These are phyloP conservation scores for Penicillium aurantiogriseum DNA, from an alignment of 2,329 filamentous ascomycete species.

Conservation along the genomic window DNA sequence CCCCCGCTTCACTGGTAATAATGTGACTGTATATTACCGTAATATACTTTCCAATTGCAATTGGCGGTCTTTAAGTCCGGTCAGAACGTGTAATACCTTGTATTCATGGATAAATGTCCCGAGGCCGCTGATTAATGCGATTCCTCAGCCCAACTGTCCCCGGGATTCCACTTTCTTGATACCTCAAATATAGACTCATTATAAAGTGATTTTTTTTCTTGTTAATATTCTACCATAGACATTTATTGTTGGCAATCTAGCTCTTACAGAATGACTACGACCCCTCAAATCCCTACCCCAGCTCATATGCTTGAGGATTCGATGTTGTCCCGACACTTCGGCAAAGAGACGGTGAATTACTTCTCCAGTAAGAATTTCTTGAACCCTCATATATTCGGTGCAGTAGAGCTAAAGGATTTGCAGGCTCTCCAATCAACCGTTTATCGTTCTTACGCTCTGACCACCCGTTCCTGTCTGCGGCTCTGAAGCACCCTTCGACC, in stretches of 20 bases:
- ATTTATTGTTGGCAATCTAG: neutral
- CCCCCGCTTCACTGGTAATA: conserved; percentile 13
- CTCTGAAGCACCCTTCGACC: conserved; percentile 48
- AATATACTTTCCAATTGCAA: neutral
- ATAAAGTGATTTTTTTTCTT: neutral
- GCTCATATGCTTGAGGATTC: conserved; percentile 60
- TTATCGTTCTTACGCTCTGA: conserved; percentile 51
- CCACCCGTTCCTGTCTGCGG: conserved; percentile 48
- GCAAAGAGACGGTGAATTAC: conserved; percentile 52
- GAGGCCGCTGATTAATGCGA: conserved; percentile 22
- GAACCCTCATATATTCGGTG: neutral
- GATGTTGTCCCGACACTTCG: conserved; percentile 50
- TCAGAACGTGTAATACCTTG: conserved; percentile 8
- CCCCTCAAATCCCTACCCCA: conserved; percentile 53
- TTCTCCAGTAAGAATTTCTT: conserved; percentile 45
- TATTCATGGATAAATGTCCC: neutral
- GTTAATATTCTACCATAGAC: neutral
- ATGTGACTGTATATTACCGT: conserved; percentile 9
- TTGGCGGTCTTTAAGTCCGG: conserved; percentile 17
- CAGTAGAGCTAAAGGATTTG: neutral
- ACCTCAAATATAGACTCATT: neutral
- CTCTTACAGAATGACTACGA: conserved; percentile 28
- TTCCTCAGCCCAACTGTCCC: neutral
- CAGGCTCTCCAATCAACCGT: conserved; percentile 51
- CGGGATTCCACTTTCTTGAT: neutral